A percentile compares a stretch with the other conserved stretches of the same genome.
Evolutionary conservation across 306 rosid species (phyloP).

Genomic region (Malus asiatica): DNA sequence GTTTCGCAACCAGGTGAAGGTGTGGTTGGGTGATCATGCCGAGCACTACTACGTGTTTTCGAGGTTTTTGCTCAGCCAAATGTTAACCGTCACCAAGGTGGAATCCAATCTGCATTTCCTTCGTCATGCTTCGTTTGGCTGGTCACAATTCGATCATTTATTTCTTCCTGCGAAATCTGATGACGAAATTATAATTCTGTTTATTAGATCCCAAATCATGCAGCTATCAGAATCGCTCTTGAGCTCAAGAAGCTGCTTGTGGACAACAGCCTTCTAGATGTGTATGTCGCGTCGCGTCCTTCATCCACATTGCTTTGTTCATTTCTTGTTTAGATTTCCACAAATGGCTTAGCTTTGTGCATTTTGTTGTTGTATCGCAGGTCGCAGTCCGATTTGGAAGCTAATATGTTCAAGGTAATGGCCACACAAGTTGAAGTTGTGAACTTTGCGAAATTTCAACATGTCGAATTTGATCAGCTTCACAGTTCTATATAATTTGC

Average conservation of each 20-base stretch:
- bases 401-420: slow-evolving; percentile 71
- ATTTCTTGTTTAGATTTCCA: background rate
- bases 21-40: slow-evolving; percentile 95
- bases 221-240: slow-evolving; percentile 79
- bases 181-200: background rate
- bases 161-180: background rate
- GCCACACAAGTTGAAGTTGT: background rate
- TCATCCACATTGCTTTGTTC: background rate
- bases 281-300: slow-evolving; percentile 39
- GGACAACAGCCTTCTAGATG: slow-evolving; percentile 92
- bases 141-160: background rate
- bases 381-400: slow-evolving; percentile 82
- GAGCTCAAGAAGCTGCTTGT: slow-evolving; percentile 89
- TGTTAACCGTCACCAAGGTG: slow-evolving; percentile 95
- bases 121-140: background rate
- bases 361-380: slow-evolving; percentile 35
- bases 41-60: slow-evolving; percentile 95
- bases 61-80: slow-evolving; percentile 82
- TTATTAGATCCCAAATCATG: slow-evolving; percentile 78
- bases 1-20: slow-evolving; percentile 54
- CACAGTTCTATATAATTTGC: slow-evolving; percentile 23
- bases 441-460: background rate
- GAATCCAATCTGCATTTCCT: slow-evolving; percentile 6
- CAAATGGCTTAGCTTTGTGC: background rate
- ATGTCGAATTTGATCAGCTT: slow-evolving; percentile 4